Evolutionary conservation across 495 filamentous ascomycete genomes (phyloP), one percentile per base, ranked within the genome.

Genomic region (Saxispiralis lemnorum): DNA sequence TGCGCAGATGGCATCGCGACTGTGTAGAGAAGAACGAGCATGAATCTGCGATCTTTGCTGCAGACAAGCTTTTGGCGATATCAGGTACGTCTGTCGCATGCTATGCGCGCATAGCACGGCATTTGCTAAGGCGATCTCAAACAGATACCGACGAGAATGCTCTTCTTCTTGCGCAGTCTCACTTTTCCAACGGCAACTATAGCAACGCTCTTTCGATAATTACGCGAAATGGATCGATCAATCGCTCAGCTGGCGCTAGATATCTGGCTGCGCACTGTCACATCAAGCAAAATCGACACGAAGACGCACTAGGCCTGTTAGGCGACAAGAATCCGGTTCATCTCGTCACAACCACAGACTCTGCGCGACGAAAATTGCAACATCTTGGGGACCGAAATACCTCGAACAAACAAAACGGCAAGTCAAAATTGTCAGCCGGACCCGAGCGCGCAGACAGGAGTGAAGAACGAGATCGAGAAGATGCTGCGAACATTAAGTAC

Each of bases 211-310:
- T 87, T 47, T 73, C 78, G 41, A 78, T 95, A 42, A 71, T 99
- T 33, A 72, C 75, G n/a, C 79, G 81, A 47, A 78, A 86, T 59
- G 79, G 87, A 57, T 74, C 95, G 18, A 72, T 93, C 49, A 59
- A 69, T n/a, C 70, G 76, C 47, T 93, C 79, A 48, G 71, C 85
- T 1, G 76, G 85, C 20, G 95, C 89, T 59, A 76, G 76, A 51
- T 95, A 96, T 58, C 76, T 99, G 14, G 82, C 86, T 37, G 89
- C 81, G 14, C 78, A 93, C 59, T 95, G 92, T 67, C 73, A 87
- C 36, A 84, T 96, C 54, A 87, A 83, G 57, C 87, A 94, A 60
- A 72, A 71, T 41, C 79, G 83, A 50, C 93, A 81, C 58, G 81
- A 87, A 19, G 86, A 95, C 48, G 92, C 89, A 12, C 70, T 99